Conservation (phyloP, 371 early-diverging fungal species). For the Dichotomocladium elegans region DNA sequence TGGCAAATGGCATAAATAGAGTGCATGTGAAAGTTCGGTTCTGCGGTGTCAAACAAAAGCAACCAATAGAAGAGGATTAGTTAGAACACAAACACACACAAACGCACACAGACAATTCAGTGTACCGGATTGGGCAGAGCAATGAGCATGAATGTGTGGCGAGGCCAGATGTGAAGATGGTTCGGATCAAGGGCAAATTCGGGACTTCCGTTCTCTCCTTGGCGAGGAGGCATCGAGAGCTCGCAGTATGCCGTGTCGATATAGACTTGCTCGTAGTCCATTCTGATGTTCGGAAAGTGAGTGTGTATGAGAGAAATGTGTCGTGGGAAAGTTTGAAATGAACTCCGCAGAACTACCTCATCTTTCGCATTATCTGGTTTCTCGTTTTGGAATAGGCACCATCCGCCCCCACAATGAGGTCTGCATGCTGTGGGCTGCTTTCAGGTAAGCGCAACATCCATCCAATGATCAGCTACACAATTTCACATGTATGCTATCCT, state of each 20-base stretch:
- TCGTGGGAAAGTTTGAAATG: neutral
- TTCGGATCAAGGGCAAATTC: slow-evolving; percentile 83
- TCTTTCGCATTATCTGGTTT: slow-evolving; percentile 68
- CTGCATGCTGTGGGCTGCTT: slow-evolving; percentile 45
- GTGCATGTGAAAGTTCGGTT: slow-evolving; percentile 95
- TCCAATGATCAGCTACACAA: neutral
- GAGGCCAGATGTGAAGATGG: slow-evolving; percentile 97
- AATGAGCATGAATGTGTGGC: slow-evolving; percentile 93
- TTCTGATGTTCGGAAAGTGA: slow-evolving; percentile 33
- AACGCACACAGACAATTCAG: neutral
- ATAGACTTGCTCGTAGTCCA: slow-evolving; percentile 84
- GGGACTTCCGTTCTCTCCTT: slow-evolving; percentile 41
- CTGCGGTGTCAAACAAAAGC: slow-evolving; percentile 28
- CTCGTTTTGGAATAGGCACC: slow-evolving; percentile 88
- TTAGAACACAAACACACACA: neutral
- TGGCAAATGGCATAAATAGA: slow-evolving; percentile 88
- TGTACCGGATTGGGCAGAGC: slow-evolving; percentile 88
- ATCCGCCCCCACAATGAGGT: slow-evolving; percentile 93
- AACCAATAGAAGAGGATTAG: no score
- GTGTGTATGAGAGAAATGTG: neutral
- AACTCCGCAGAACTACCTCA: slow-evolving; percentile 46
- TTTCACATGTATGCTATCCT: neutral
- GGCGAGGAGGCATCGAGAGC: slow-evolving; percentile 70
- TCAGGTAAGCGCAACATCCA: neutral
- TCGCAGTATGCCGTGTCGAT: slow-evolving; percentile 93